Evolutionary conservation across 176 grass and related monocot genomes (phyloP), one percentile per base, ranked within the genome.

Genomic region (Ensete ventricosum): DNA sequence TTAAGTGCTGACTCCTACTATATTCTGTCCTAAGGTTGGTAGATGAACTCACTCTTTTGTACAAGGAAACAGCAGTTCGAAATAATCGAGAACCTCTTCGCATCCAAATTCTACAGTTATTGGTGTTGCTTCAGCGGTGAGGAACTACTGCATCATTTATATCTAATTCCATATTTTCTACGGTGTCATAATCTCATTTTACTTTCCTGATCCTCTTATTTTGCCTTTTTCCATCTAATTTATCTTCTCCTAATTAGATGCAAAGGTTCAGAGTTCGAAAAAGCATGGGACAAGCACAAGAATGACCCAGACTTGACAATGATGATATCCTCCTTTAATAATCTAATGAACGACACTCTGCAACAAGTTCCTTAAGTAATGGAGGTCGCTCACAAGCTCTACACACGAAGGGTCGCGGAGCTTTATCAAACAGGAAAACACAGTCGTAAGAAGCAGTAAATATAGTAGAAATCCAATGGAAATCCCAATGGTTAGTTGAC

Each of bases 241-340:
- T 76, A 54, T 13, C 52, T 51, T 11, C 73, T 64, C 21, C 67
- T n/a, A 25, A 79, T 73, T 65, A 99, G 90, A 64, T 98, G 90
- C 81, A 88, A 93, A 68, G 90, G 84, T 9, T 65, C 74, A n/a
- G 86, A 91, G 34, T 94, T 98, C 81, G 74, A 94, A 79, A 82
- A 79, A 72, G 77, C 82, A 48, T 99, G 95, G 95, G 86, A 87
- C 71, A 94, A 91, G 73, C 95, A 94, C 76, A 87, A 86, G 81
- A 67, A 64, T 82, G 95, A 99, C 48, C 83, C 82, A 22, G 93
- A 93, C 78, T 55, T 93, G 52, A 63, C 78, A 29, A 82, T 90
- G 79, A 69, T 97, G 79, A 23, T 85, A 19, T 83, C 85, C 43
- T 75, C 79, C 77, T 93, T 93, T 52, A 83, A 72, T 62, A 29